phyloP scores from a whole-genome alignment of 163 green algal species.

The Scenedesmus sp. region DNA sequence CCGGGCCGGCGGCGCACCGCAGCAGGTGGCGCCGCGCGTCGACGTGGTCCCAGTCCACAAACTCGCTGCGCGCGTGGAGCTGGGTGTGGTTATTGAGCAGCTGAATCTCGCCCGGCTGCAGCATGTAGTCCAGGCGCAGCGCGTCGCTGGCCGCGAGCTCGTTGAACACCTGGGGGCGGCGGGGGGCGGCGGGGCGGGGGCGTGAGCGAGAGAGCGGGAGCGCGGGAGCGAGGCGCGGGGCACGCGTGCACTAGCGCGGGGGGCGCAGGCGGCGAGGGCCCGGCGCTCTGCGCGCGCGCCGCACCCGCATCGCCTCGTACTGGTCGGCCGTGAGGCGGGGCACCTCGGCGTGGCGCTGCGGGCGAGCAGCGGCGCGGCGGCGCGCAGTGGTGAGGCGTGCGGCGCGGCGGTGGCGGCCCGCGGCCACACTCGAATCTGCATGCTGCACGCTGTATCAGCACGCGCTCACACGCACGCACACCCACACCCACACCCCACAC shows the following conservation, averaged over 20 bases:
- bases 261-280: background rate
- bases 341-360: constrained; percentile 79
- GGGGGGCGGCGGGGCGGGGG: background rate
- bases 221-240: background rate
- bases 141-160: constrained; percentile 60
- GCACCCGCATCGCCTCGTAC: constrained; percentile 44
- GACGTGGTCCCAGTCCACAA: constrained; percentile 63
- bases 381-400: too few relatives aligned
- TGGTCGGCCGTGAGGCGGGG: constrained; percentile 62
- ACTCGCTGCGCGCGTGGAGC: constrained; percentile 77
- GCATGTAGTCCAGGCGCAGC: constrained; percentile 72
- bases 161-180: constrained; percentile 68
- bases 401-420: too few relatives aligned
- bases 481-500: too few relatives aligned
- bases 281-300: background rate
- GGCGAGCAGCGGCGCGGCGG: too few relatives aligned
- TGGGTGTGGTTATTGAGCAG: constrained; percentile 86
- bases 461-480: too few relatives aligned
- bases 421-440: too few relatives aligned
- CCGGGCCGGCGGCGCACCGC: constrained; percentile 2
- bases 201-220: background rate
- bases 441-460: too few relatives aligned
- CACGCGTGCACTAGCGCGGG: background rate
- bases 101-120: constrained; percentile 88
- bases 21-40: constrained; percentile 79